Percentiles rank a stretch among this genome's conserved stretches.
Conservation (phyloP, 306 rosid genomes). For the Trifolium pratense region DNA sequence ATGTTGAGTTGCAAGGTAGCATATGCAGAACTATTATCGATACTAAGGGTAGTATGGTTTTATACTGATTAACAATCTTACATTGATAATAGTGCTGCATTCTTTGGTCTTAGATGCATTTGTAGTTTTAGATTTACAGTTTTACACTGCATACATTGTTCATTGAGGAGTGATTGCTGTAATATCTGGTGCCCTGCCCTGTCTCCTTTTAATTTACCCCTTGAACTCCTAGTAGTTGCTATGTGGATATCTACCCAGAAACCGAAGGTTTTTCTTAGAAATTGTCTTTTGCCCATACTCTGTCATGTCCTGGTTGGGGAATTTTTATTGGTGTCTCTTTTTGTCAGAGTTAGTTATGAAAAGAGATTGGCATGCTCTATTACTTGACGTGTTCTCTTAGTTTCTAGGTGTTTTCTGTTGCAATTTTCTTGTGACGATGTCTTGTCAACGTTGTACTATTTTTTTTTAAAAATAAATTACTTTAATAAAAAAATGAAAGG, state of each 20-base stretch:
- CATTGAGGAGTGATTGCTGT: slow-evolving; percentile 3
- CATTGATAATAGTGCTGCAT: not conserved
- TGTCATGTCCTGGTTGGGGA: not conserved
- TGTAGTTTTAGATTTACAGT: slow-evolving; percentile 9
- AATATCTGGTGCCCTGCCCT: not conserved
- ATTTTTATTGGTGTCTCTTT: not conserved
- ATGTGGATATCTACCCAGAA: not conserved
- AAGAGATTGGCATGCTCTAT: slow-evolving; percentile 4
- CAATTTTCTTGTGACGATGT: slow-evolving; percentile 7
- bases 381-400: slow-evolving; percentile 2
- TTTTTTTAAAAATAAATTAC: not conserved
- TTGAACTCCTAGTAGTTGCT: not conserved
- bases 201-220: not conserved
- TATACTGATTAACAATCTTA: slow-evolving; percentile 3
- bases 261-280: not conserved
- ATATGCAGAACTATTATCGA: slow-evolving; percentile 12
- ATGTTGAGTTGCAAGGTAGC: slow-evolving; percentile 64
- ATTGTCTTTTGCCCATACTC: not conserved
- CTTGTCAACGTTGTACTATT: not conserved
- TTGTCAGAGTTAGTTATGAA: not conserved
- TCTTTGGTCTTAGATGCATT: slow-evolving; percentile 7
- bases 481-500: not conserved
- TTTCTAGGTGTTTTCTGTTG: not conserved
- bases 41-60: not conserved
- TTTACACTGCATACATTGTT: not conserved